Conservation (phyloP, 2,329 filamentous ascomycete species). For the Plenodomus lindquistii region DNA sequence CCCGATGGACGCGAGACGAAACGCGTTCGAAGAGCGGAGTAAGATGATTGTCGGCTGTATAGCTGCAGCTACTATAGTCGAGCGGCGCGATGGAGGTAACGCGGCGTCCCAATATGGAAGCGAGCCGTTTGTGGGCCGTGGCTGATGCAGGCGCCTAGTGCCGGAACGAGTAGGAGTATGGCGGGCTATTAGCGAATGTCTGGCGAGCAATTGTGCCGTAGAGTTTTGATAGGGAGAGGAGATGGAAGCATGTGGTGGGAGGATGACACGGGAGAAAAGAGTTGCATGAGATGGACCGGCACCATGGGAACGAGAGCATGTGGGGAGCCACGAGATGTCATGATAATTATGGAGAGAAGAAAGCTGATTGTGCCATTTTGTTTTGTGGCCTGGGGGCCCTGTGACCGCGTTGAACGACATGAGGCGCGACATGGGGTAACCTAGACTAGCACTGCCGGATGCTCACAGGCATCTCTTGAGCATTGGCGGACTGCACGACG, state of each 20-base stretch:
- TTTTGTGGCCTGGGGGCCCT: constrained; percentile 35
- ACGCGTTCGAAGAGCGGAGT: constrained; percentile 39
- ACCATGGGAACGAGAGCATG: constrained; percentile 16
- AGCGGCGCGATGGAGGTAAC: constrained; percentile 20
- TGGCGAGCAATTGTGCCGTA: constrained; percentile 19
- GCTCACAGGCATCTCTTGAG: constrained; percentile 35
- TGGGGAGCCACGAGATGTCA: constrained; percentile 36
- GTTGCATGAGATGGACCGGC: constrained; percentile 21
- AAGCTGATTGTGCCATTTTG: constrained; percentile 37
- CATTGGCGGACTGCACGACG: constrained; percentile 31
- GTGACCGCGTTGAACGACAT: constrained; percentile 38
- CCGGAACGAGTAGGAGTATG: constrained; percentile 20
- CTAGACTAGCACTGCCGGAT: constrained; percentile 32
- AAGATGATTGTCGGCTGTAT: constrained; percentile 20
- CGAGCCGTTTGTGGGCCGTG: constrained; percentile 29
- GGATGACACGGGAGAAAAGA: constrained; percentile 31
- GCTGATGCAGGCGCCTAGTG: constrained; percentile 34
- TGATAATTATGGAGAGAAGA: constrained; percentile 39
- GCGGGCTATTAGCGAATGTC: constrained; percentile 18
- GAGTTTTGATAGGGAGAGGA: constrained; percentile 21
- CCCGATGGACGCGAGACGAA: constrained; percentile 24
- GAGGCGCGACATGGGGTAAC: constrained; percentile 30
- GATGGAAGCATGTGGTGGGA: constrained; percentile 20
- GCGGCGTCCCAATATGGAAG: constrained; percentile 28
- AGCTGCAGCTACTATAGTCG: constrained; percentile 11